Evolutionary conservation across 257 asterid genomes (phyloP), one percentile per base, ranked within the genome.

Genomic region (Plantago ovata): DNA sequence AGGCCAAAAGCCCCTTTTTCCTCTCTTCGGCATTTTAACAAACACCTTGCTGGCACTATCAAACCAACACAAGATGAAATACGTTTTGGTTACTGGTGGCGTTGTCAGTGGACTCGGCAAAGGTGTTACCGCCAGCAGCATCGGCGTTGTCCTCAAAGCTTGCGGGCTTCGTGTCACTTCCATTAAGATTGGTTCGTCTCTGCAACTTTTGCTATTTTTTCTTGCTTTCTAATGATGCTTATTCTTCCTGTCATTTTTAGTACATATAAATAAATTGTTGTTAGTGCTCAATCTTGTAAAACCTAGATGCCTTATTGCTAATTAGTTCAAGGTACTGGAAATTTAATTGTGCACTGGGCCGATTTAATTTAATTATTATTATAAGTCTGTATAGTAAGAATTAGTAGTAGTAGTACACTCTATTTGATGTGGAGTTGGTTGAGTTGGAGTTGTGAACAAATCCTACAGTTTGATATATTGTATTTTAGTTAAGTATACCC

Each of bases 71-170:
- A 28, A 36, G 44, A 89, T 93, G 99, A 93, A 93, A 64, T 93
- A 89, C 79, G 96, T 93, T 9, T 59, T 86, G 74, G 95, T 93
- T 0, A 93, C 96, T 19, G 99, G 99, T 3, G 99, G 97, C 23
- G 99, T 93, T 33, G 99, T 93, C 40, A 93, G 99, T 75, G 99
- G 99, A 61, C 94, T 93, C 45, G 99, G 99, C 19, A 89, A 93
- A 63, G 99, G 99, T 63, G 99, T 93, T 10, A 89, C 99, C 2
- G 97, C 99, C 44, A 93, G 99, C 78, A 89, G 99, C 79, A 76
- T 93, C 69, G 99, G 99, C 58, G 97, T 89, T 42, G 96, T 89
- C 49, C 97, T 89, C 19, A 86, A 84, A 76, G 94, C 99, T 2
- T 93, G 97, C 55, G 99, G 97, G 51, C 86, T 93, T 36, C 95